phyloP scores from a whole-genome alignment of 148 eudicot genomes.

The Heliosperma pusillum region DNA sequence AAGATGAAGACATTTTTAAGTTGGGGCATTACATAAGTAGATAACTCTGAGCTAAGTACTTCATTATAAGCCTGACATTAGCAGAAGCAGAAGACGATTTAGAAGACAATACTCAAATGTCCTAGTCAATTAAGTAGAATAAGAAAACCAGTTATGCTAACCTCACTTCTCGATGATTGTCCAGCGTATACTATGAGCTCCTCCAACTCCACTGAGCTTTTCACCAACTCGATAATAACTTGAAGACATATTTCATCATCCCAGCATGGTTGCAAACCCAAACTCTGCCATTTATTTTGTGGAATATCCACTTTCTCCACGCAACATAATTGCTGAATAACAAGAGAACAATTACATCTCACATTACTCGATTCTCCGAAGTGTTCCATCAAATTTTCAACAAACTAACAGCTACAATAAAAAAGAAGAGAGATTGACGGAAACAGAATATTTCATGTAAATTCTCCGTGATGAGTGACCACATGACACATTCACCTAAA shows the following conservation, averaged over 20 bases:
- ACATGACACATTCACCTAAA: too few species aligned
- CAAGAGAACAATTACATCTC: background rate
- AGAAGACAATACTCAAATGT: background rate
- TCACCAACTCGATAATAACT: conserved; percentile 5
- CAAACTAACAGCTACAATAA: background rate
- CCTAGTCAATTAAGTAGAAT: background rate
- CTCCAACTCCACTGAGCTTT: background rate
- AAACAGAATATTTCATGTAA: background rate
- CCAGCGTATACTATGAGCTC: background rate
- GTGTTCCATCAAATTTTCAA: background rate
- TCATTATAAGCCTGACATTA: background rate
- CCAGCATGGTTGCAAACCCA: background rate
- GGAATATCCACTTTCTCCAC: background rate
- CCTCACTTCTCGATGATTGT: background rate
- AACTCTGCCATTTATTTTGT: conserved; percentile 6
- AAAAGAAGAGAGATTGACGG: too few species aligned
- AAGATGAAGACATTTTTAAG: conserved; percentile 4
- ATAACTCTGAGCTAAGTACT: background rate
- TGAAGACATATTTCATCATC: background rate
- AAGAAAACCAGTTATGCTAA: background rate
- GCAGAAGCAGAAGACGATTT: background rate
- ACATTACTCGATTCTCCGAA: background rate
- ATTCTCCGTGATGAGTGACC: too few species aligned
- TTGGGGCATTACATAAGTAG: conserved; percentile 5
- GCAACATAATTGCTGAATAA: background rate